These are phyloP conservation scores for Parathielavia appendiculata DNA, from an alignment of 495 filamentous ascomycete species.

Conservation along the genomic window DNA sequence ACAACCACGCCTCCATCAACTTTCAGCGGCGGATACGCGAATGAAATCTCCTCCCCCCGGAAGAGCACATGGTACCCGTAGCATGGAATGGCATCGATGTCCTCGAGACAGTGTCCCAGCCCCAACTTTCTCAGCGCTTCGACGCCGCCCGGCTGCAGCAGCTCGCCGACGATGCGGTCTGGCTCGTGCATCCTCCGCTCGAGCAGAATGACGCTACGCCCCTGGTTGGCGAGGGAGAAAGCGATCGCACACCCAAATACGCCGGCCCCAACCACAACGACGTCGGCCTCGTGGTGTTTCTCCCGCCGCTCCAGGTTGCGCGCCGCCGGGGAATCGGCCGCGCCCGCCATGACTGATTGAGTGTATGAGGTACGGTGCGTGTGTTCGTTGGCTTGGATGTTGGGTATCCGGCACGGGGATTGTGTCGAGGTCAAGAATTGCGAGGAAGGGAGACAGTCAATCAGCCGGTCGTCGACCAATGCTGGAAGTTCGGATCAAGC, in stretches of 20 bases:
- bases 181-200: slow-evolving; percentile 89
- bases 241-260: slow-evolving; percentile 86
- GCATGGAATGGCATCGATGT: slow-evolving; percentile 76
- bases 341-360: slow-evolving; percentile 17
- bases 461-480: neutral
- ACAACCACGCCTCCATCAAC: slow-evolving; percentile 23
- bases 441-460: neutral
- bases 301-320: slow-evolving; percentile 40
- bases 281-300: slow-evolving; percentile 55
- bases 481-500: too few species aligned
- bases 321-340: slow-evolving; percentile 23
- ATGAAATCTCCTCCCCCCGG: slow-evolving; percentile 67
- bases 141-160: slow-evolving; percentile 90
- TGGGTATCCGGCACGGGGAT: neutral
- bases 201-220: slow-evolving; percentile 83
- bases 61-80: slow-evolving; percentile 86
- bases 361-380: neutral
- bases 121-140: slow-evolving; percentile 75
- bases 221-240: slow-evolving; percentile 73
- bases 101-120: slow-evolving; percentile 74
- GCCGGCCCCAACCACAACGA: slow-evolving; percentile 87
- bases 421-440: neutral
- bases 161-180: slow-evolving; percentile 92
- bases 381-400: neutral
- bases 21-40: slow-evolving; percentile 61